Conservation (phyloP, 2,329 filamentous ascomycete species). For the Sphaerostilbella broomeana region DNA sequence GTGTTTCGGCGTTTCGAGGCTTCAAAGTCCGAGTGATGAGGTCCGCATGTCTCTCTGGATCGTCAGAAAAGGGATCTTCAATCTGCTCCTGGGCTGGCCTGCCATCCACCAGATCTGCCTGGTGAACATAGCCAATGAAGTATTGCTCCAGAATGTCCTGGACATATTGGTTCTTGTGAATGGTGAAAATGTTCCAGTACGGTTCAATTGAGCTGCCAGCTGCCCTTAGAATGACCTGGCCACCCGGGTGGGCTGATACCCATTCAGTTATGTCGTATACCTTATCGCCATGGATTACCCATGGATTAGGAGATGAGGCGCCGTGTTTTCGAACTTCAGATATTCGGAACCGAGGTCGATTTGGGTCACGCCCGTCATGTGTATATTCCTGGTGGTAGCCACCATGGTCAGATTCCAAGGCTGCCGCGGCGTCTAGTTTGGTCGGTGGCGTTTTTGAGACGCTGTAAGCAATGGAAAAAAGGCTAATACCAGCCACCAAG, state of each 20-base stretch:
- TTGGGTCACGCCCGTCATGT: slow-evolving; percentile 26
- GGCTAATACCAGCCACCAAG: slow-evolving; percentile 7
- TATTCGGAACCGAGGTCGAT: slow-evolving; percentile 43
- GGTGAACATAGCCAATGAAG: slow-evolving; percentile 54
- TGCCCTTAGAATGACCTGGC: slow-evolving; percentile 60
- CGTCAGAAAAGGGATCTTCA: slow-evolving; percentile 53
- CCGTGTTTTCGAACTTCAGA: slow-evolving; percentile 47
- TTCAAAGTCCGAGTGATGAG: slow-evolving; percentile 47
- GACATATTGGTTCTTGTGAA: slow-evolving; percentile 60
- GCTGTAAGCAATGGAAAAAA: slow-evolving; percentile 7
- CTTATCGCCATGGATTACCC: slow-evolving; percentile 57
- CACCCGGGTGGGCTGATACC: slow-evolving; percentile 58
- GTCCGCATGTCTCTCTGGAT: slow-evolving; percentile 45
- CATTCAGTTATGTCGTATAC: slow-evolving; percentile 68
- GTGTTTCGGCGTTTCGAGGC: slow-evolving; percentile 58
- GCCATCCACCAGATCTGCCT: slow-evolving; percentile 52
- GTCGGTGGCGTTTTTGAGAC: slow-evolving; percentile 7
- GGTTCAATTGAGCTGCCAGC: slow-evolving; percentile 58
- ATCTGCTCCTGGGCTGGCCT: slow-evolving; percentile 45
- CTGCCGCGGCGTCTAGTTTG: slow-evolving; percentile 6
- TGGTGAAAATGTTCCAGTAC: slow-evolving; percentile 65
- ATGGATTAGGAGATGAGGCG: slow-evolving; percentile 47
- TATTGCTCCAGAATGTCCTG: slow-evolving; percentile 60
- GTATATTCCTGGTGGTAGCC: neutral
- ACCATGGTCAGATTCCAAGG: slow-evolving; percentile 3